These are phyloP conservation scores for Melastoma malabathricum DNA, from an alignment of 345 rosid genomes.

Conservation along the genomic window DNA sequence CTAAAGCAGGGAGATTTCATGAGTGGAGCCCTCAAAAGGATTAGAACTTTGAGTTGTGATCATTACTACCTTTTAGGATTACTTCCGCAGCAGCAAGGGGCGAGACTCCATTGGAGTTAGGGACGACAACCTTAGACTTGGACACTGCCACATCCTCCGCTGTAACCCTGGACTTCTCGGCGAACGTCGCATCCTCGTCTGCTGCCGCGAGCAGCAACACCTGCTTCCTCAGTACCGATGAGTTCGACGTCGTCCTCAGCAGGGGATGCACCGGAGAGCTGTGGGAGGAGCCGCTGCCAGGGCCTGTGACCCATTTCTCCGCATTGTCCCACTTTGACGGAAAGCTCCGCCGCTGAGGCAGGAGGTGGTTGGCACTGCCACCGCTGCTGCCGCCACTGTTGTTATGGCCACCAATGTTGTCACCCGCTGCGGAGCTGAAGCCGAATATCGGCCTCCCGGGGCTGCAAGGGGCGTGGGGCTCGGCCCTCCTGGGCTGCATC, in stretches of 20 bases:
- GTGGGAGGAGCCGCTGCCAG: constrained; percentile 28
- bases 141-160: constrained; percentile 29
- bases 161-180: constrained; percentile 57
- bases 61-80: neutral
- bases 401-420: no score
- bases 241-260: no score
- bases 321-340: constrained; percentile 98
- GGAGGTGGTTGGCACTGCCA: no score
- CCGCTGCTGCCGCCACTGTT: no score
- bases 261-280: constrained; percentile 56
- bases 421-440: no score
- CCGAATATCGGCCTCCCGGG: no score
- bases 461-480: no score
- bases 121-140: constrained; percentile 9
- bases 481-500: no score
- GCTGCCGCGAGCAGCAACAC: constrained; percentile 5
- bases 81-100: no score
- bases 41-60: neutral
- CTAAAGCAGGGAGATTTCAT: neutral
- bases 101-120: no score
- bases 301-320: constrained; percentile 64
- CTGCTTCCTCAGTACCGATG: no score
- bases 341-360: constrained; percentile 12
- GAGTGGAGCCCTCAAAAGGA: constrained; percentile 1
- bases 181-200: constrained; percentile 4